These are phyloP conservation scores for Candida arabinofermentans DNA, from an alignment of 805 yeast genomes.

Conservation along the genomic window DNA sequence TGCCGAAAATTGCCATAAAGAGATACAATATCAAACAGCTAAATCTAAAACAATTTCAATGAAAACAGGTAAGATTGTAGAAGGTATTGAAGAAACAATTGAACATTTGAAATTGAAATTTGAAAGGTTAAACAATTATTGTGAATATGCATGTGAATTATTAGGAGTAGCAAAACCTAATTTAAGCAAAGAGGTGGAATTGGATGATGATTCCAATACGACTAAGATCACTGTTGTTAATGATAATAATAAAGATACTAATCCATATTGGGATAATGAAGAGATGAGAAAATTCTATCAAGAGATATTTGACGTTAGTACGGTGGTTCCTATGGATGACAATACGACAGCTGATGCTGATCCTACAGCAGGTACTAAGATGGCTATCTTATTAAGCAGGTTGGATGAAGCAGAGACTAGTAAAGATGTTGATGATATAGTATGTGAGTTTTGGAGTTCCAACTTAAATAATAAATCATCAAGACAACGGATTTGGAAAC, in stretches of 20 bases:
- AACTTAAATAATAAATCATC: slow-evolving; percentile 70
- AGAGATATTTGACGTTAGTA: slow-evolving; percentile 40
- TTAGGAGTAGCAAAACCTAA: slow-evolving; percentile 37
- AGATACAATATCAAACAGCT: slow-evolving; percentile 32
- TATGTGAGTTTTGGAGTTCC: slow-evolving; percentile 43
- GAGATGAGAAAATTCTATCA: slow-evolving; percentile 65
- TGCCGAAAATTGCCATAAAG: slow-evolving; percentile 34
- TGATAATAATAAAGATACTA: background rate
- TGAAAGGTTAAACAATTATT: slow-evolving; percentile 41
- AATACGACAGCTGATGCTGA: slow-evolving; percentile 7
- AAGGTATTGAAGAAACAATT: slow-evolving; percentile 22
- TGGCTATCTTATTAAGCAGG: slow-evolving; percentile 10
- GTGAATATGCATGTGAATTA: slow-evolving; percentile 40
- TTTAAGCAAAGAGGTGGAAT: slow-evolving; percentile 26
- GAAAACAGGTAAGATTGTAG: slow-evolving; percentile 59
- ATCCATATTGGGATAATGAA: slow-evolving; percentile 57
- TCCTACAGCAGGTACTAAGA: slow-evolving; percentile 11
- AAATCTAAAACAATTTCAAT: slow-evolving; percentile 53
- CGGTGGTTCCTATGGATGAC: slow-evolving; percentile 1
- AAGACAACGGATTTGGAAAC: slow-evolving; percentile 51
- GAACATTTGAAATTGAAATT: slow-evolving; percentile 29
- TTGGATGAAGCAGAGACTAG: slow-evolving; percentile 39
- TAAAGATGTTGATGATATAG: slow-evolving; percentile 47
- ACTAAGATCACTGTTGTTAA: slow-evolving; percentile 27
- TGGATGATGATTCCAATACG: slow-evolving; percentile 19